Percentiles rank a stretch among this genome's conserved stretches.
Evolutionary conservation across 1,284 basidiomycete species (phyloP).

Genomic region (Bjerkandera adusta): DNA sequence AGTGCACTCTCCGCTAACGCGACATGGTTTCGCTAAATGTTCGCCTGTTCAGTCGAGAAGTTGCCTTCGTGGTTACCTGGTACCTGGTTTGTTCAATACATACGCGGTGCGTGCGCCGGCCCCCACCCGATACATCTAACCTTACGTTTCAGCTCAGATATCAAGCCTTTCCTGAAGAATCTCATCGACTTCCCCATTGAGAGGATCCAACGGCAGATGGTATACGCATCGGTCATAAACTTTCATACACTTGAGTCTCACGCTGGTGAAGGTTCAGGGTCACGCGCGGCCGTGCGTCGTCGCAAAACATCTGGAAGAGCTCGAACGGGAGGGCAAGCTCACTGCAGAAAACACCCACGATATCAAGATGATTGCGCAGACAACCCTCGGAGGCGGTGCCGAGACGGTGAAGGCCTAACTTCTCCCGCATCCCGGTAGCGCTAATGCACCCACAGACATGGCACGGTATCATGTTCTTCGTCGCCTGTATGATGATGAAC

Average conservation of each 20-base stretch:
- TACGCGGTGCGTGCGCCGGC: constrained; percentile 6
- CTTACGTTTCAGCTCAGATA: neutral
- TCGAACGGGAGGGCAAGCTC: neutral
- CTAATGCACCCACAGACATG: constrained; percentile 1
- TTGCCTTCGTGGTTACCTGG: constrained; percentile 27
- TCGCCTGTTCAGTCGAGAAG: constrained; percentile 18
- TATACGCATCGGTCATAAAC: neutral
- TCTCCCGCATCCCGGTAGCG: neutral
- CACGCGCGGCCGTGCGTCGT: neutral
- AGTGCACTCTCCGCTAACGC: neutral
- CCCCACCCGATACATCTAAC: neutral
- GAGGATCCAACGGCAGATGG: neutral
- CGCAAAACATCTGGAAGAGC: neutral
- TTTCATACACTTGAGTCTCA: neutral
- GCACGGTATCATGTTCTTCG: constrained; percentile 7
- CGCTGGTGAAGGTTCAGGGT: neutral
- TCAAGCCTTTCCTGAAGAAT: neutral
- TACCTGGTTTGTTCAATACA: constrained; percentile 23
- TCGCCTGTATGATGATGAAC: constrained; percentile 13
- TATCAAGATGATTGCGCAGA: neutral
- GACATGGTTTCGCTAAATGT: neutral
- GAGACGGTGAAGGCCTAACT: neutral
- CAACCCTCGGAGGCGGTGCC: neutral
- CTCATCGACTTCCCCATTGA: neutral
- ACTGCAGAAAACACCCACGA: neutral